Evolutionary conservation across 169 alveolate species (phyloP).

Genomic region (Plasmodium yoelii): DNA sequence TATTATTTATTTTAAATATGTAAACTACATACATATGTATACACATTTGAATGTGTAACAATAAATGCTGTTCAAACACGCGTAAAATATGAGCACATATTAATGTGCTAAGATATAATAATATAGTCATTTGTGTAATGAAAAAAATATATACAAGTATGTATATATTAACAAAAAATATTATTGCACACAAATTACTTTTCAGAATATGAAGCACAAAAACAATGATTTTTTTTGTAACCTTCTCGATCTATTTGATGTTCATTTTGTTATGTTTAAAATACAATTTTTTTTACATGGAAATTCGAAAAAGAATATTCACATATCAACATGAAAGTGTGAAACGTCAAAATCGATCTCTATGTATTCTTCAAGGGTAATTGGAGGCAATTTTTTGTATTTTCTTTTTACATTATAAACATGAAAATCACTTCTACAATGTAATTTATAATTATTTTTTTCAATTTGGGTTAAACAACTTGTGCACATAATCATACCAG

Average conservation of each 20-base stretch:
- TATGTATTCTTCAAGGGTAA: slow-evolving; percentile 84
- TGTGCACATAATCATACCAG: slow-evolving; percentile 79
- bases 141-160: not conserved
- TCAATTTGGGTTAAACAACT: slow-evolving; percentile 83
- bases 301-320: not conserved
- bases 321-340: slow-evolving; percentile 77
- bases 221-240: slow-evolving; percentile 21
- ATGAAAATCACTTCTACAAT: slow-evolving; percentile 88
- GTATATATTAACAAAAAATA: not conserved
- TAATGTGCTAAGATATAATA: not conserved
- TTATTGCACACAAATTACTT: slow-evolving; percentile 17
- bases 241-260: no score
- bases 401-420: slow-evolving; percentile 86
- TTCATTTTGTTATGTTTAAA: no score
- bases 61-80: slow-evolving; percentile 14
- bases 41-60: not conserved
- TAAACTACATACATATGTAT: not conserved
- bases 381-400: slow-evolving; percentile 85
- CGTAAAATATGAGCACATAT: not conserved
- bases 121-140: not conserved
- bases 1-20: slow-evolving; percentile 1
- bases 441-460: slow-evolving; percentile 77
- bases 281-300: no score
- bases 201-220: slow-evolving; percentile 30
- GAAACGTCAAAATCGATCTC: slow-evolving; percentile 77